Conservation (phyloP, 225 moss, liverwort and hornwort genomes). For the Thuidium tamariscinum region DNA sequence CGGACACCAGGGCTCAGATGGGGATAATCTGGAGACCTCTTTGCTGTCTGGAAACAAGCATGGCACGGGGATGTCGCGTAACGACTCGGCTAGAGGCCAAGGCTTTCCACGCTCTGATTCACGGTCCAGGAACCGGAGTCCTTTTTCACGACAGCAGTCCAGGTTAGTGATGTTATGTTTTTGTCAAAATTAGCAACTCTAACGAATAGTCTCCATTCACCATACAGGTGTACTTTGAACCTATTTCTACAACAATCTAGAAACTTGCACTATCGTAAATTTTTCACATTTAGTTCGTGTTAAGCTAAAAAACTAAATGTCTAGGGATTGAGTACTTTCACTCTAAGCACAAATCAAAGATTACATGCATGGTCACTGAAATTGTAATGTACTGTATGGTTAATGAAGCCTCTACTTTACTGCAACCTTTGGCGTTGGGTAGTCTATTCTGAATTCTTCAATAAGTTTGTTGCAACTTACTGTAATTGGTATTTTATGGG, state of each 20-base stretch:
- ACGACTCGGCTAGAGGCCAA: conserved; percentile 17
- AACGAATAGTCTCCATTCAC: background rate
- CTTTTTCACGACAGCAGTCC: conserved; percentile 30
- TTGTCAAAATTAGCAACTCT: background rate
- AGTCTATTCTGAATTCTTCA: background rate
- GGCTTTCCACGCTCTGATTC: conserved; percentile 28
- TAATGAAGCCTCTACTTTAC: background rate
- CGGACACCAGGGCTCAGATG: conserved; percentile 24
- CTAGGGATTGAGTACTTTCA: background rate
- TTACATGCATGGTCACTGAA: background rate
- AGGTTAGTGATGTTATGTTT: background rate
- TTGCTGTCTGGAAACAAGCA: conserved; percentile 17
- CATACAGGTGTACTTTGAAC: background rate
- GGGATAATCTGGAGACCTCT: conserved; percentile 18
- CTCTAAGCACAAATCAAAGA: background rate
- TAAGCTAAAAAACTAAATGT: background rate
- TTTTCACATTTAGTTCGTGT: background rate
- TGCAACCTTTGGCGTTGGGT: background rate
- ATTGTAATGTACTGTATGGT: background rate
- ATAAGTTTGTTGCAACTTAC: background rate
- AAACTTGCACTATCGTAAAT: background rate
- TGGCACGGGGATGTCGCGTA: conserved; percentile 20
- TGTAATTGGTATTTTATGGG: background rate
- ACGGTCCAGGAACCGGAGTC: conserved; percentile 8
- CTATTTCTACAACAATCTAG: background rate